These are phyloP conservation scores for Acanthamoeba triangularis DNA, from an alignment of 208 protist genomes.

Conservation along the genomic window DNA sequence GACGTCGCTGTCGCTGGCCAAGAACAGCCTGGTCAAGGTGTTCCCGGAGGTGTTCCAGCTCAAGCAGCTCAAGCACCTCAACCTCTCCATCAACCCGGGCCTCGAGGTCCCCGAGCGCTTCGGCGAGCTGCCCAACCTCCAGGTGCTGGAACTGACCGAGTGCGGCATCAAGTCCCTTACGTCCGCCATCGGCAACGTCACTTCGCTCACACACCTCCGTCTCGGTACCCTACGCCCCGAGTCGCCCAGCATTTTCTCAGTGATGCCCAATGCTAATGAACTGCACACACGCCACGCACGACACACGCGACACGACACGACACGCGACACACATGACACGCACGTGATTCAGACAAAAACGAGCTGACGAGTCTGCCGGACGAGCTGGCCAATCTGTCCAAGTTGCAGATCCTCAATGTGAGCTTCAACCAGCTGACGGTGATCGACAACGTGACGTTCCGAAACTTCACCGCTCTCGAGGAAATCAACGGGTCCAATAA, in stretches of 20 bases:
- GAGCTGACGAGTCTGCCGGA: constrained; percentile 25
- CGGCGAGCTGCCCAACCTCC: background rate
- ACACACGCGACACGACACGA: background rate
- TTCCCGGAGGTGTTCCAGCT: constrained; percentile 63
- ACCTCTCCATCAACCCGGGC: background rate
- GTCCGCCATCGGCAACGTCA: constrained; percentile 21
- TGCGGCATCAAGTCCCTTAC: constrained; percentile 1
- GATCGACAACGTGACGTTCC: constrained; percentile 54
- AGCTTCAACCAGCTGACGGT: background rate
- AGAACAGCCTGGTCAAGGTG: background rate
- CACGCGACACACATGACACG: too few species aligned
- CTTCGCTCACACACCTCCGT: background rate
- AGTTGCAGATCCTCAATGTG: background rate
- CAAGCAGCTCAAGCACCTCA: background rate
- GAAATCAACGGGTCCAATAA: constrained; percentile 15
- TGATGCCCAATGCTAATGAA: too few species aligned
- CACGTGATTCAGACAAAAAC: constrained; percentile 14
- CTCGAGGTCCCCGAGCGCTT: constrained; percentile 14
- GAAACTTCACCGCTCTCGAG: background rate
- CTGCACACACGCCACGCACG: background rate
- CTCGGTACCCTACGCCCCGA: background rate
- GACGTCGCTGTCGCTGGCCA: constrained; percentile 4
- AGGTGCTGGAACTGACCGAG: background rate
- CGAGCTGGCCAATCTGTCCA: constrained; percentile 41
- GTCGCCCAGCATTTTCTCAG: too few species aligned